A percentile compares a stretch with the other conserved stretches of the same genome.
phyloP scores from a whole-genome alignment of 2,329 filamentous ascomycete genomes.

The Coniochaeta ligniaria region DNA sequence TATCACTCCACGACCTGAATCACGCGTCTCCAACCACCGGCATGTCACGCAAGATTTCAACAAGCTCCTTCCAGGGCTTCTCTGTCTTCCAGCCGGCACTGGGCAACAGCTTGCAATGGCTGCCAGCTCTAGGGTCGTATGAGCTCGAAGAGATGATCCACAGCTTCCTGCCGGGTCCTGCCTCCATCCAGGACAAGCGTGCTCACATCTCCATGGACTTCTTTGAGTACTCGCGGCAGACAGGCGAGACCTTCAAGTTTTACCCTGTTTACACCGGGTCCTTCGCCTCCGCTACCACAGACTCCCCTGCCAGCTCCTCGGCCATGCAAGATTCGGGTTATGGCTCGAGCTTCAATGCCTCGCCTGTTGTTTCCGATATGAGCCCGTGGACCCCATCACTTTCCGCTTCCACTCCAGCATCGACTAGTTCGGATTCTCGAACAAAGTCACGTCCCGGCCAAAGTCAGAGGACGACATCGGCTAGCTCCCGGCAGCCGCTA shows the following conservation, averaged over 20 bases:
- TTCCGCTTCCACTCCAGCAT: conserved; percentile 17
- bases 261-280: conserved; percentile 41
- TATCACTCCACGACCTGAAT: background rate
- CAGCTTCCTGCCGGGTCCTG: conserved; percentile 46
- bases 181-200: conserved; percentile 51
- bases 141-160: conserved; percentile 55
- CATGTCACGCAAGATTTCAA: conserved; percentile 28
- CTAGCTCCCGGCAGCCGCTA: conserved; percentile 19
- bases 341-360: conserved; percentile 38
- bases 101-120: conserved; percentile 54
- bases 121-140: conserved; percentile 55
- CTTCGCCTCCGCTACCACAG: conserved; percentile 25
- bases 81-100: conserved; percentile 53
- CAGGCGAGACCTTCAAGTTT: conserved; percentile 54
- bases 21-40: conserved; percentile 11
- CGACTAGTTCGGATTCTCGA: conserved; percentile 21
- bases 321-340: conserved; percentile 36
- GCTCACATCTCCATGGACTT: conserved; percentile 52
- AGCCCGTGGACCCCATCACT: conserved; percentile 34
- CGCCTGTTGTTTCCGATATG: conserved; percentile 40
- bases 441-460: conserved; percentile 10
- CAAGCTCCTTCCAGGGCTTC: conserved; percentile 32
- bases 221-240: conserved; percentile 43
- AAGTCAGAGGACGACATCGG: conserved; percentile 15
- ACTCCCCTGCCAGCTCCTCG: conserved; percentile 37